Evolutionary conservation across 2,329 filamentous ascomycete genomes (phyloP).

Genomic region (Aspergillus ibericus): DNA sequence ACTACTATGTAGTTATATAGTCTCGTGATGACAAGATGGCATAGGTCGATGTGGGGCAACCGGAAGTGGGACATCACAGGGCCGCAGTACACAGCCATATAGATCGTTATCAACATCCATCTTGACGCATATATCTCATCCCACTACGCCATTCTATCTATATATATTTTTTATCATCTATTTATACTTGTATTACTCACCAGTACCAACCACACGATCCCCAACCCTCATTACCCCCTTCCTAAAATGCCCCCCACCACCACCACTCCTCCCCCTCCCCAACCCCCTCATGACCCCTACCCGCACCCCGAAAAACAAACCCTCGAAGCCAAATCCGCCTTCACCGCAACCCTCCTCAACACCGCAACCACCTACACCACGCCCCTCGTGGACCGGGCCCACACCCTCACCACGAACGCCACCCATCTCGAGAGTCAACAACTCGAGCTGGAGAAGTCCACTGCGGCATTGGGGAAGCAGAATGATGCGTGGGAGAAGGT

Average conservation of each 20-base stretch:
- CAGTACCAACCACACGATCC: conserved; percentile 8
- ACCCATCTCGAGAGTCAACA: conserved; percentile 58
- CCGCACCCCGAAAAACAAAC: conserved; percentile 26
- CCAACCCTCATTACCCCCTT: background rate
- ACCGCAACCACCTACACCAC: conserved; percentile 52
- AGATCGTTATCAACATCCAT: no score
- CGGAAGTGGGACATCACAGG: no score
- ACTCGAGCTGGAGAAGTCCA: conserved; percentile 51
- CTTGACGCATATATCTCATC: no score
- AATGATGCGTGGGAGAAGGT: conserved; percentile 56
- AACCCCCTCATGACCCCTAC: background rate
- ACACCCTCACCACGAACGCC: conserved; percentile 58
- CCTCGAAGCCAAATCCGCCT: conserved; percentile 45
- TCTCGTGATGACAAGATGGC: no score
- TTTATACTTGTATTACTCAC: no score
- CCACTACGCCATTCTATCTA: background rate
- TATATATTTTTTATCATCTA: background rate
- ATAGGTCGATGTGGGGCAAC: no score
- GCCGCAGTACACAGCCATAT: no score
- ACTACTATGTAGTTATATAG: no score
- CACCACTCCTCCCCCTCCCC: background rate
- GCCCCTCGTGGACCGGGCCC: conserved; percentile 55
- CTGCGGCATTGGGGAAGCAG: conserved; percentile 53
- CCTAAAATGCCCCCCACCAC: conserved; percentile 1
- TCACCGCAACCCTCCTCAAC: conserved; percentile 45